Evolutionary conservation across 116 monocot genomes (phyloP), one percentile per base, ranked within the genome.

Genomic region (Dioscorea cayenensis): DNA sequence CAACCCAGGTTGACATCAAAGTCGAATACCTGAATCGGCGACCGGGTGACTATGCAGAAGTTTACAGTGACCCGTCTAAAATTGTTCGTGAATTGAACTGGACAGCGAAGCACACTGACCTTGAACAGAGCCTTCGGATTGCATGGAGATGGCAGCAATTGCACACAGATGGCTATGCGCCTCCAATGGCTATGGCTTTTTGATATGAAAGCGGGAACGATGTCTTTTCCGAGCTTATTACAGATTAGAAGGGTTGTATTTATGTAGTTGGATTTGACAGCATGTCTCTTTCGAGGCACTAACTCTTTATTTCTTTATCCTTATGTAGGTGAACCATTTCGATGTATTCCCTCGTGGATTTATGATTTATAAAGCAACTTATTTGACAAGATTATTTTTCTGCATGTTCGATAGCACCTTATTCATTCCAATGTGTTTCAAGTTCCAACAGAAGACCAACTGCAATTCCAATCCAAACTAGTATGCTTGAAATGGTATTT

Each of bases 81-180:
- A 93, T 97, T 61, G 80, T 81, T 5, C 43, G 25, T 0, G 93
- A 92, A 20, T 37, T 97, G 65, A 93, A 97, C 80, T 97, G 97
- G 97, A 84, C 85, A 2, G 97, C 97, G 0, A 71, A 85, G 65
- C 69, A 78, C 50, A 93, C 88, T 3, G 76, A 90, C 37, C 88
- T 97, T 11, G 71, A 81, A 38, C 66, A 93, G 77, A 92, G 93
- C 77, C 81, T 97, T 66, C 50, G 51, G 38, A 68, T 83, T 49
- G 97, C 97, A 9, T 97, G 97, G 97, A 82, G 67, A 52, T 97
- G 97, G 97, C 97, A 97, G 78, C 87, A 90, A 35, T 77, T 65
- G 16, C 92, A 97, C 71, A 73, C 81, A 21, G 83, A 83, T 70
- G 93, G 96, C 18, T 96, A 92, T 61, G 81, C 72, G 5, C 25